Evolutionary conservation across 2,329 filamentous ascomycete genomes (phyloP), one percentile per base, ranked within the genome.

Genomic region (Beauveria bassiana): DNA sequence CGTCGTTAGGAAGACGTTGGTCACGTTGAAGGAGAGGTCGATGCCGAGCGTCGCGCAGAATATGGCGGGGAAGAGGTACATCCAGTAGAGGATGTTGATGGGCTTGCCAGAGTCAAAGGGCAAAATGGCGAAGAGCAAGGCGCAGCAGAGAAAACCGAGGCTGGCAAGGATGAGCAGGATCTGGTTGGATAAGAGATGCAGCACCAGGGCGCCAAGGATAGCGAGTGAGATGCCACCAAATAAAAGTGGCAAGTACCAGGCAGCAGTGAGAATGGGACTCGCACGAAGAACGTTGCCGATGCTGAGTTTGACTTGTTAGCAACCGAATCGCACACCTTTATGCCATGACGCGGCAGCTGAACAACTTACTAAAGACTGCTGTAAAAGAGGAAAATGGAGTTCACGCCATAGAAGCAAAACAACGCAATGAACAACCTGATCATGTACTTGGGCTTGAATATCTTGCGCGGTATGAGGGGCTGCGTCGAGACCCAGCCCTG

Each of bases 1-100:
- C 0, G 83, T 86, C 1, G 84, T 86, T 63, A 86, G 81, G 69
- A 86, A 87, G 52, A 88, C 79, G 64, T 84, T 86, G 5, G 82
- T 78, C 0, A 87, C 76, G 64, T 81, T 86, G 72, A 83, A 86
- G 24, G 80, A 82, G 56, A 87, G 78, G 66, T 88, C 85, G 62
- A 87, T 83, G 3, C 81, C 83, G 26, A 86, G 72, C 0, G 85
- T 87, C 16, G 77, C 79, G 64, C 80, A 80, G 26, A 81, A 73
- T 78, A 81, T 81, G 14, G 77, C 70, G 0, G 84, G 82, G 66
- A 87, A 86, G 3, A 84, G 77, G 66, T 77, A 87, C 0, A 80
- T 77, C 85, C 85, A 87, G 72, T 84, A 81, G 16, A 63, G 38
- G 6, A 22, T 40, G 24, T 24, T 8, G 3, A 46, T 52, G 12